phyloP scores from a whole-genome alignment of 2,329 filamentous ascomycete genomes.

The Monosporascus sp. region DNA sequence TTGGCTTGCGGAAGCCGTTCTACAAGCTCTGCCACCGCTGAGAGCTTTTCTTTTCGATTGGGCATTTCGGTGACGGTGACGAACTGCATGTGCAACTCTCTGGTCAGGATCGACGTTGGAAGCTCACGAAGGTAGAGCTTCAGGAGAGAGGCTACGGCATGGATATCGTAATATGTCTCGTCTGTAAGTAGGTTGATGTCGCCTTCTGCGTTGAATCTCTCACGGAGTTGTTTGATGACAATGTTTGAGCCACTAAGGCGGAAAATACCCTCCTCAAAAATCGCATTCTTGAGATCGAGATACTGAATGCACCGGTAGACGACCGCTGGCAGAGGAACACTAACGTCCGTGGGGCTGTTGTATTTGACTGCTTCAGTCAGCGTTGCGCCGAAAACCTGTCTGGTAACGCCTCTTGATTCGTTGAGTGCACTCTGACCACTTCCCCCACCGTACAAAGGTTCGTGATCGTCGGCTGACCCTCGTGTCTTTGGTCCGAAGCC shows the following conservation, averaged over 20 bases:
- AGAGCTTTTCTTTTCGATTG: constrained; percentile 70
- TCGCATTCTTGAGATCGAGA: constrained; percentile 74
- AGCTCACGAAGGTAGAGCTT: constrained; percentile 93
- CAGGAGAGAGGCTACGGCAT: constrained; percentile 88
- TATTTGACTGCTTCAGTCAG: constrained; percentile 81
- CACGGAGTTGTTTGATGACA: constrained; percentile 83
- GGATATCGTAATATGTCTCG: constrained; percentile 86
- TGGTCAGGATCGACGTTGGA: constrained; percentile 83
- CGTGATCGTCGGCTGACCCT: constrained; percentile 53
- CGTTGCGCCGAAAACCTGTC: constrained; percentile 78
- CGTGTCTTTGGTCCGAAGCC: constrained; percentile 60
- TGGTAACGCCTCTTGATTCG: constrained; percentile 48
- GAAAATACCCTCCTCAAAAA: constrained; percentile 91
- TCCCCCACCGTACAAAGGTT: constrained; percentile 48
- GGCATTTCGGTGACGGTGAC: constrained; percentile 75
- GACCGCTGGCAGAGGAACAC: constrained; percentile 78
- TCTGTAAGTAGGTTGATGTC: constrained; percentile 83
- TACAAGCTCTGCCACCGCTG: constrained; percentile 70
- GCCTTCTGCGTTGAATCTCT: constrained; percentile 89
- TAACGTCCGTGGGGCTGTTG: constrained; percentile 67
- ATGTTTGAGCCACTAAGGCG: constrained; percentile 94
- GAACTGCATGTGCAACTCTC: constrained; percentile 87
- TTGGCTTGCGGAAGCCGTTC: constrained; percentile 77
- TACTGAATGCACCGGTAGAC: constrained; percentile 96
- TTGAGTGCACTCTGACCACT: constrained; percentile 34